These are phyloP conservation scores for Trichoderma polysporum DNA, from an alignment of 2,329 filamentous ascomycete species.

Conservation along the genomic window DNA sequence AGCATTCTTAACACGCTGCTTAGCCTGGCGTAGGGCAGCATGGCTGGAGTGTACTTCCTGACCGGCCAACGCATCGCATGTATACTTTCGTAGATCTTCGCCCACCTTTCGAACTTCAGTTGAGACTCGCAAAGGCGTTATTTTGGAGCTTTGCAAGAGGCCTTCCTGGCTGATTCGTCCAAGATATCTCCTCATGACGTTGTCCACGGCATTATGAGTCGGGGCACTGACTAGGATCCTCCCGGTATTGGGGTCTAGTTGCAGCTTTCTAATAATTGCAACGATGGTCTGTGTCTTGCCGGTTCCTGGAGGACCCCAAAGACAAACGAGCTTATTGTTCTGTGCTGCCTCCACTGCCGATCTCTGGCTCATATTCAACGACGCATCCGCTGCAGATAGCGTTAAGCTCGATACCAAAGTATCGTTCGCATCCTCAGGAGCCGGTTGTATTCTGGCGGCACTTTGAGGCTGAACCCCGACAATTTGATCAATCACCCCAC, in stretches of 20 bases:
- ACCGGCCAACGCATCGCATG: slow-evolving; percentile 36
- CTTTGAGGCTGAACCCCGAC: not conserved
- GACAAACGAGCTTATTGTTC: slow-evolving; percentile 35
- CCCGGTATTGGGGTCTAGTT: slow-evolving; percentile 25
- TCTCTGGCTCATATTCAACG: slow-evolving; percentile 25
- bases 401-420: not conserved
- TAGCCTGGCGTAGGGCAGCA: slow-evolving; percentile 37
- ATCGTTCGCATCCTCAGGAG: not conserved
- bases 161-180: not conserved
- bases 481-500: slow-evolving; percentile 31
- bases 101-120: slow-evolving; percentile 35
- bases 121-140: slow-evolving; percentile 19
- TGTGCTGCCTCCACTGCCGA: slow-evolving; percentile 27
- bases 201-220: slow-evolving; percentile 47
- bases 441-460: not conserved
- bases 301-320: slow-evolving; percentile 48
- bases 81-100: slow-evolving; percentile 36
- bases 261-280: slow-evolving; percentile 37
- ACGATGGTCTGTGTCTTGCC: slow-evolving; percentile 46
- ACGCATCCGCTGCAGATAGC: not conserved
- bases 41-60: slow-evolving; percentile 30
- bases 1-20: slow-evolving; percentile 37
- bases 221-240: slow-evolving; percentile 42
- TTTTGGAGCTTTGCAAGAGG: not conserved
- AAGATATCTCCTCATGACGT: slow-evolving; percentile 40